Base-by-base conservation (phyloP, 1,284 basidiomycete genomes). In the Tausonia pullulans region DNA sequence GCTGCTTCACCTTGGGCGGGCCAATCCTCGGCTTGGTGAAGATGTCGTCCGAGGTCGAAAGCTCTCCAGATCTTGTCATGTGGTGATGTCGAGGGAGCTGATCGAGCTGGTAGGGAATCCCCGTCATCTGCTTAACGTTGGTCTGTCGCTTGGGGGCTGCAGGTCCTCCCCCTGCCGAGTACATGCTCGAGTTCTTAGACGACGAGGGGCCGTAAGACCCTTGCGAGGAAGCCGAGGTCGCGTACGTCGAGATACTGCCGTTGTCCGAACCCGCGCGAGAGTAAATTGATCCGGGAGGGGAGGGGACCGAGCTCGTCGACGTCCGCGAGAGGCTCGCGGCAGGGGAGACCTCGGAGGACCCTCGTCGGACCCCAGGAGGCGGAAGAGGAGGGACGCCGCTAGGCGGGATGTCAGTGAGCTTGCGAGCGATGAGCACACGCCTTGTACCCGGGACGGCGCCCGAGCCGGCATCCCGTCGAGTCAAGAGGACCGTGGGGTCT, bases 21-120 rank as follows among this genome's bases (percentile, higher is more conserved):
- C 44, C 44, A 43, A 56, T 16, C n/a, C 62, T 44, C 9, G 62
- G 62, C 40, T 59, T 59, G 13, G 40, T 46, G 49, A 66, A 66
- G 55, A 66, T 66, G 57, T 66, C 59, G 44, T 66, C 64, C 44
- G 64, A 66, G 45, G 64, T 66, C 3, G 64, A 62, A 5, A 66
- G 13, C 52, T 66, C 64, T 27, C 64, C 64, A 9, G 11, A 27
- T 53, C 61, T 44, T 2, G 64, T 66, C 14, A 66, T 45, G 61
- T 61, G 55, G n/a, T 61, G 43, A 8, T 66, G 64, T 45, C 64
- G 60, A 52, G 64, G 64, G 27, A 66, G 64, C 46, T 66, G 64
- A 58, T 66, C 64, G 41, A 62, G 56, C 50, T 66, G 64, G 49
- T 66, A 66, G 6, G 64, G 64, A 9, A 66, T 49, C 27, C 64